phyloP scores from a whole-genome alignment of 108 stramenopile genomes.

The Cyclotella kingstonii region DNA sequence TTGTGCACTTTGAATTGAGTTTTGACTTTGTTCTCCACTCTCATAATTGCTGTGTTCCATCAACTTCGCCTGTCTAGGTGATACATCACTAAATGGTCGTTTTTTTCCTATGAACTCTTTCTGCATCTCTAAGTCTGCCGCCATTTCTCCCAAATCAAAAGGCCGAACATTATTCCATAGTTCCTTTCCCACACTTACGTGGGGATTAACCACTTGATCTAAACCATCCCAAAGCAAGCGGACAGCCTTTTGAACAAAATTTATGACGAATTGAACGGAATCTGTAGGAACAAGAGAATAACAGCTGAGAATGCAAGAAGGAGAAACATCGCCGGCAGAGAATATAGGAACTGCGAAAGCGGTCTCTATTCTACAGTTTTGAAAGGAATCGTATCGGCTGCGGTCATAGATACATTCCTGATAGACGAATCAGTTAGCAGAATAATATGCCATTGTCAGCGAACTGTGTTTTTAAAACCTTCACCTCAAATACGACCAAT shows the following conservation, averaged over 20 bases:
- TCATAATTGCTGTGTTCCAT: neutral
- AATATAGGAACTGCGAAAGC: constrained; percentile 81
- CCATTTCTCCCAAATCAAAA: constrained; percentile 90
- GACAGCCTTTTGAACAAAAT: constrained; percentile 88
- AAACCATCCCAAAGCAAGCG: constrained; percentile 77
- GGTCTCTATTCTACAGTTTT: constrained; percentile 66
- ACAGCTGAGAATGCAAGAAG: constrained; percentile 75
- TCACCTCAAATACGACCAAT: neutral
- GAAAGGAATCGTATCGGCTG: constrained; percentile 52
- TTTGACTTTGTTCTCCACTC: neutral
- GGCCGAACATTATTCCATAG: constrained; percentile 81
- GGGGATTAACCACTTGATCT: constrained; percentile 68
- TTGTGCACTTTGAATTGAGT: neutral
- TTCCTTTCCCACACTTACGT: constrained; percentile 63
- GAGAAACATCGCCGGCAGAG: constrained; percentile 55
- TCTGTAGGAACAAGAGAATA: constrained; percentile 75
- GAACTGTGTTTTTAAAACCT: neutral
- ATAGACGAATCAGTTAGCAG: neutral
- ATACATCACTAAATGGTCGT: constrained; percentile 50
- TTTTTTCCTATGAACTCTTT: constrained; percentile 82
- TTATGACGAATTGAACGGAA: constrained; percentile 80
- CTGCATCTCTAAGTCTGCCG: constrained; percentile 90
- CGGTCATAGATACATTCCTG: constrained; percentile 66
- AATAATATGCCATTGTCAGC: neutral
- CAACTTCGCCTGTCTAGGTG: neutral